phyloP scores from a whole-genome alignment of 805 yeast genomes.

The Candida sphagnicola region DNA sequence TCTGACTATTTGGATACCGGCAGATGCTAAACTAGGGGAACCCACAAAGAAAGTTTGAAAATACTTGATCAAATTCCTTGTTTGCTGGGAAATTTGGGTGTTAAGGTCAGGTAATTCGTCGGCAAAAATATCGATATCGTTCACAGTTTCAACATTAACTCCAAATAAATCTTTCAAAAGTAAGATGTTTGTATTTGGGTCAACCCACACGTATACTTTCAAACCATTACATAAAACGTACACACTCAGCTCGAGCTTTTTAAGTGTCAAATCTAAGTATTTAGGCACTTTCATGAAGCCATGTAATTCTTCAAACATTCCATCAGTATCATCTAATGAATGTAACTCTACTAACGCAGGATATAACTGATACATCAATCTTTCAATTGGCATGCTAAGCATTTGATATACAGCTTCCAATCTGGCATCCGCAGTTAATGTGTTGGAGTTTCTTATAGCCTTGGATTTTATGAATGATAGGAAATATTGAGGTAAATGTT shows the following conservation, averaged over 20 bases:
- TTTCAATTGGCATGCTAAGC: slow-evolving; percentile 50
- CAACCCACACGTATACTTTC: slow-evolving; percentile 59
- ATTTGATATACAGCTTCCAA: slow-evolving; percentile 51
- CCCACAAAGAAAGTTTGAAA: slow-evolving; percentile 39
- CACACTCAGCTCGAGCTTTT: slow-evolving; percentile 63
- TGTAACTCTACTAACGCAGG: slow-evolving; percentile 80
- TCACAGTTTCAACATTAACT: slow-evolving; percentile 37
- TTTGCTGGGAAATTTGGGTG: slow-evolving; percentile 65
- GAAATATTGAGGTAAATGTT: slow-evolving; percentile 62
- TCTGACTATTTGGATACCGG: slow-evolving; percentile 57
- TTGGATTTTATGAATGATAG: slow-evolving; percentile 67
- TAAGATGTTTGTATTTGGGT: slow-evolving; percentile 61
- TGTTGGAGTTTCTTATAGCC: slow-evolving; percentile 51
- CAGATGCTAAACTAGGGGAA: slow-evolving; percentile 20
- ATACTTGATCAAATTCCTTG: slow-evolving; percentile 57
- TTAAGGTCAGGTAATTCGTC: slow-evolving; percentile 67
- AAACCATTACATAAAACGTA: slow-evolving; percentile 73
- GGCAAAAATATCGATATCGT: slow-evolving; percentile 44
- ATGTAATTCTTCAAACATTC: slow-evolving; percentile 22
- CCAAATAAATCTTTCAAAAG: slow-evolving; percentile 77
- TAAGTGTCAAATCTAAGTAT: slow-evolving; percentile 40
- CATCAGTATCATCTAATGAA: slow-evolving; percentile 55
- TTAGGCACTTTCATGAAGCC: slow-evolving; percentile 47
- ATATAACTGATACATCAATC: slow-evolving; percentile 62
- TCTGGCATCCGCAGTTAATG: slow-evolving; percentile 59